Evolutionary conservation across 768 basidiomycete species (phyloP).

Genomic region (Suillus weaverae): DNA sequence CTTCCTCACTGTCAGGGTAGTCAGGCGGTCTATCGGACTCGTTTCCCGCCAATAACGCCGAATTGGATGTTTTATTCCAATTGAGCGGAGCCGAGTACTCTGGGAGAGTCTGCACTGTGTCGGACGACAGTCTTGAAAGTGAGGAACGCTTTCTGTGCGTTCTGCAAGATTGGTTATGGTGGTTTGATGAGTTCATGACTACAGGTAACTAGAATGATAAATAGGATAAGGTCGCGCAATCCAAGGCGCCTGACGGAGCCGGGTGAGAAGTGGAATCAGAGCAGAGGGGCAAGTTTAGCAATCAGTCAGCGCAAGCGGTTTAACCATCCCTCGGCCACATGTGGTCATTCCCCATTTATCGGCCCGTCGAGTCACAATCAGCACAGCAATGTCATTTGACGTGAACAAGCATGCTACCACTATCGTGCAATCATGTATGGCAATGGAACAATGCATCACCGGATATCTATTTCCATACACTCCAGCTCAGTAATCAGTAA

Average conservation of each 20-base stretch:
- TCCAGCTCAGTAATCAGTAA: not conserved
- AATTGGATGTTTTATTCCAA: conserved; percentile 18
- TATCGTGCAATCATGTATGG: too few species aligned
- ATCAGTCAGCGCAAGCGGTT: conserved; percentile 8
- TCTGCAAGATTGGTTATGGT: conserved; percentile 25
- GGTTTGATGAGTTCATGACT: conserved; percentile 21
- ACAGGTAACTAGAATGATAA: not conserved
- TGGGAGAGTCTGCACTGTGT: conserved; percentile 65
- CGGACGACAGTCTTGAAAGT: conserved; percentile 58
- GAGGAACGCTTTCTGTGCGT: conserved; percentile 61
- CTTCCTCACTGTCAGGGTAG: conserved; percentile 78
- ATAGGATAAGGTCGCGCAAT: not conserved
- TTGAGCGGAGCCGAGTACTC: conserved; percentile 47
- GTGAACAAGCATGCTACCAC: not conserved
- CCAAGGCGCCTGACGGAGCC: not conserved
- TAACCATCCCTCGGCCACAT: conserved; percentile 5
- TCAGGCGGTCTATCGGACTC: conserved; percentile 68
- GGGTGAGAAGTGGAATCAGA: conserved; percentile 11
- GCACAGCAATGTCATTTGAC: conserved; percentile 7
- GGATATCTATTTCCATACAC: not conserved
- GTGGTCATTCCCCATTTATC: not conserved
- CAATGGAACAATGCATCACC: not conserved
- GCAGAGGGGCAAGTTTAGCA: conserved; percentile 6
- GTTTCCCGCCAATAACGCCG: conserved; percentile 26
- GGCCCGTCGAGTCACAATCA: not conserved